These are phyloP conservation scores for Fusarium solani-melongenae DNA, from an alignment of 2,329 filamentous ascomycete species.

Conservation along the genomic window DNA sequence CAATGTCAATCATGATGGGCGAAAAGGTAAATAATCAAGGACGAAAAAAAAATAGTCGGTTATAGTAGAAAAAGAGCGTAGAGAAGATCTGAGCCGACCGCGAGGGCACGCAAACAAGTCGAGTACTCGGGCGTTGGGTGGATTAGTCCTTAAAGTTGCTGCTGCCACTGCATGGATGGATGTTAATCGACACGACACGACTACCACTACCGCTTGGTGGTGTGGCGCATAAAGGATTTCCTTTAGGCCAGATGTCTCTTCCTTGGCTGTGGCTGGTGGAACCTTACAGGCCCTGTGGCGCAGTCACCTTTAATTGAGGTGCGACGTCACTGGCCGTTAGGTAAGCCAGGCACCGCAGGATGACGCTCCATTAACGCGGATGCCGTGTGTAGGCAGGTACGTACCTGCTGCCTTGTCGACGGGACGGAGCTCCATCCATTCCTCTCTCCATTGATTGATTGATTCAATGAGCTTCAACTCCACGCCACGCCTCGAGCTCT, in stretches of 20 bases:
- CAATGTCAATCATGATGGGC: constrained; percentile 63
- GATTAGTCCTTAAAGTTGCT: background rate
- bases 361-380: constrained; percentile 35
- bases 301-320: constrained; percentile 10
- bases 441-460: constrained; percentile 22
- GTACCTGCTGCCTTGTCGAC: constrained; percentile 12
- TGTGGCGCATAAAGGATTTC: constrained; percentile 27
- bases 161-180: background rate
- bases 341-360: constrained; percentile 43
- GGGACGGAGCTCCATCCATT: constrained; percentile 2
- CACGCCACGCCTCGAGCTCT: constrained; percentile 19
- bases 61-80: constrained; percentile 28
- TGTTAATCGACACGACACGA: constrained; percentile 24
- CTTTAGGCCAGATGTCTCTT: constrained; percentile 38
- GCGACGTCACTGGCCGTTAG: constrained; percentile 34
- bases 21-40: constrained; percentile 3
- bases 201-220: constrained; percentile 20
- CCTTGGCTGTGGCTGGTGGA: constrained; percentile 11
- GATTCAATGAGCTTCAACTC: constrained; percentile 34
- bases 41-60: background rate
- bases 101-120: background rate
- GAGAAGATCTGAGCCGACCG: constrained; percentile 18
- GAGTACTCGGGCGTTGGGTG: background rate
- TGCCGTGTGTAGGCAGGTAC: constrained; percentile 12
- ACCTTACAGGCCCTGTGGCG: background rate